Evolutionary conservation across 345 rosid species (phyloP), one percentile per base, ranked within the genome.

Genomic region (Gossypium australe): DNA sequence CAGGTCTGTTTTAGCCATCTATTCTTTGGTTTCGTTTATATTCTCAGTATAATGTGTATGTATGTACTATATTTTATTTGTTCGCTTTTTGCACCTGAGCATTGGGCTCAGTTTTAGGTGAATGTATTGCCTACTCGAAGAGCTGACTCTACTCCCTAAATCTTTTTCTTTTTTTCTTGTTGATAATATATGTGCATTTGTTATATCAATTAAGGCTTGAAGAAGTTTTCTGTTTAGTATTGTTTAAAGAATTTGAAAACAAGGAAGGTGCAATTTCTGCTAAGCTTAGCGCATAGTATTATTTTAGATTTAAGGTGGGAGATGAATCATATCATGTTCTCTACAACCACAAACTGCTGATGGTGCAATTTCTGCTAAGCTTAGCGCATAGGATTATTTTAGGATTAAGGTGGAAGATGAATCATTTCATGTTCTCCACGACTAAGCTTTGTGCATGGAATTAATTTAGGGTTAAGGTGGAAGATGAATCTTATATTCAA

Each of bases 1-100:
- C 95, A 89, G 99, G 99, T 93, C 48, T 74, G 72, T 47, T 60
- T 60, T 53, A 56, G 44, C 74, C 60, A 51, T 73, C 27, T 62
- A 71, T n/a, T 34, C 18, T 70, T 25, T 56, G 56, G 56, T 69
- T 16, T 38, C 38, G 12, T 22, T 22, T 67, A 1, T 47, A 12
- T 38, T 71, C 25, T 71, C 18, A 55, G 17, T 71, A 18, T 4
- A 52, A 34, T 56, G 13, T 1, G 7, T 55, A n/a, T 55, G 9
- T 55, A 2, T 29, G 2, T 57, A 34, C 4, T 16, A 10, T 48
- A 62, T 29, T 11, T 27, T 29, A 49, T 62, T 73, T 9, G 17
- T 18, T 48, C 27, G 8, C 16, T 57, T 69, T 45, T 69, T 45
- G 56, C 56, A 12, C 38, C n/a, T 22, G n/a, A 22, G n/a, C 8